Conservation (phyloP, 2,329 filamentous ascomycete genomes). For the Fusarium torreyae region DNA sequence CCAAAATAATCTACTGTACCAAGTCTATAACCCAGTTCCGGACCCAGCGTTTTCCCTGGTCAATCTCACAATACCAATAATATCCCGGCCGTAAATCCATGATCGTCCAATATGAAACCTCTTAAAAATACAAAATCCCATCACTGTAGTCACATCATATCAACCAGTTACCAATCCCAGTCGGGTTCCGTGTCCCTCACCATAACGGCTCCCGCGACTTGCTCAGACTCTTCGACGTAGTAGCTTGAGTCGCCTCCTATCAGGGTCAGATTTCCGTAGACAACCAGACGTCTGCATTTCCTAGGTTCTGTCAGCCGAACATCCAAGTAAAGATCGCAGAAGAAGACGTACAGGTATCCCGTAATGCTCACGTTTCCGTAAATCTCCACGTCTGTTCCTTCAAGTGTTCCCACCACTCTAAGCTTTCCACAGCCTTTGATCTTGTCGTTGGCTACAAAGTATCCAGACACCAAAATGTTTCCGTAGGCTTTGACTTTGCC, state of each 20-base stretch:
- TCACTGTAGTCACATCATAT: neutral
- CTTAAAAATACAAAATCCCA: neutral
- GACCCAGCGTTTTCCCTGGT: neutral
- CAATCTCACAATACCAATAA: neutral
- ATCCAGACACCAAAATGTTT: slow-evolving; percentile 61
- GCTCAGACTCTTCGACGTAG: slow-evolving; percentile 59
- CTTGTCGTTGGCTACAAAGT: slow-evolving; percentile 57
- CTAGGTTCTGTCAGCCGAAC: slow-evolving; percentile 37
- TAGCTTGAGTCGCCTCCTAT: slow-evolving; percentile 63
- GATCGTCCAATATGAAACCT: neutral
- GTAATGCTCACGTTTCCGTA: slow-evolving; percentile 64
- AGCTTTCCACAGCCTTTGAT: slow-evolving; percentile 65
- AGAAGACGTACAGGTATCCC: slow-evolving; percentile 58
- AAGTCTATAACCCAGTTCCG: slow-evolving; percentile 3
- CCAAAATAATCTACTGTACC: neutral
- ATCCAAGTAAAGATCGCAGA: slow-evolving; percentile 9
- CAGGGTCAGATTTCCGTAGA: slow-evolving; percentile 64
- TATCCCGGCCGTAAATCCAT: neutral
- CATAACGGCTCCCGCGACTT: slow-evolving; percentile 61
- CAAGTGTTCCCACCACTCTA: slow-evolving; percentile 59
- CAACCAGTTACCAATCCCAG: slow-evolving; percentile 54
- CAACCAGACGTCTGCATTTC: slow-evolving; percentile 61
- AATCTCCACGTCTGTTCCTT: slow-evolving; percentile 62
- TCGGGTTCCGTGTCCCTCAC: slow-evolving; percentile 59
- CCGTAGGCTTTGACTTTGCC: slow-evolving; percentile 64